Base-by-base conservation (phyloP, 768 basidiomycete species). In the Hypholoma fasciculare region DNA sequence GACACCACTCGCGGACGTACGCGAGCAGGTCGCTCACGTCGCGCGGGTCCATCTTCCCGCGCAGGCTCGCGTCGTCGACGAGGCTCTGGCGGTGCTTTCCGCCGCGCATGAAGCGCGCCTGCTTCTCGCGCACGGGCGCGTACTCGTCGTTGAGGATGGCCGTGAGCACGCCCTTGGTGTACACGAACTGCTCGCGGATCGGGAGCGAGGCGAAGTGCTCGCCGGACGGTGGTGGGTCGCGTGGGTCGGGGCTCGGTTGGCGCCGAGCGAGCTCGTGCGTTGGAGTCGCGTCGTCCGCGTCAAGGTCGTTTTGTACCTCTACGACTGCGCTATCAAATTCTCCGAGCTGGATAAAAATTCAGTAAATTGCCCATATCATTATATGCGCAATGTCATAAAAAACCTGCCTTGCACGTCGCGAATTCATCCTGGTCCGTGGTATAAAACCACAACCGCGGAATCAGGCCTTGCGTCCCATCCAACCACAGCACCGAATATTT, bases 401-500 rank as follows among this genome's bases (percentile, higher is more conserved):
- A 43, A 48, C 51, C 36, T 4, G 87, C 87, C 72, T 77, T 74
- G 73, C 90, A 92, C 6, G 73, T 80, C 19, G 71, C 76, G 70
- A 92, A 92, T n/a, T 74, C 47, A 14, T 49, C 17, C 19, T 47
- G 46, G 26, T 47, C 78, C 12, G 46, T 47, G 46, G 17, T 26
- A 47, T 47, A 47, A 26, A 47, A 27, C 48, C 27, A 30, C 27
- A 30, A 8, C 27, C 48, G 48, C n/a, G 48, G 23, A 8, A 86
- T 69, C 7, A 71, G 58, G 57, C 72, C 67, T 43, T 71, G 59
- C 4, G 68, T 74, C 2, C 76, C 78, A 56, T 90, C 89, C 61
- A 90, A 72, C 71, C 82, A 92, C n/a, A 74, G 69, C 6, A 89
- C 72, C 20, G 61, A 66, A 67, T 90, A 93, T 64, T 73, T 80